Evolutionary conservation across 2,329 filamentous ascomycete species (phyloP).

Genomic region (Claviceps cyperi): DNA sequence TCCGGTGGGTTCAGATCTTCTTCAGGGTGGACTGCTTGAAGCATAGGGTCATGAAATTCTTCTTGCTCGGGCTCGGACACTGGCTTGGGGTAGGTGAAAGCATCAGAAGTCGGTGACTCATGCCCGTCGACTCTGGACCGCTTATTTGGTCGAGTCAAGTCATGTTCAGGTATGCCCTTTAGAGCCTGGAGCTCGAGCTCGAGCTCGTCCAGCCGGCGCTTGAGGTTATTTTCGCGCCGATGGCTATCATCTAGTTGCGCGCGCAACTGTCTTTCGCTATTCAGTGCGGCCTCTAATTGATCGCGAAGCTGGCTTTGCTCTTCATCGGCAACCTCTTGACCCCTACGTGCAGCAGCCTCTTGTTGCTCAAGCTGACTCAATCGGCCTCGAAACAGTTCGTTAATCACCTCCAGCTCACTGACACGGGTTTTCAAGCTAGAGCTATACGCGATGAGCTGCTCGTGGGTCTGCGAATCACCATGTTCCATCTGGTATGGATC

Average conservation of each 20-base stretch:
- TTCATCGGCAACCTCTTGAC: constrained; percentile 39
- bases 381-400: constrained; percentile 61
- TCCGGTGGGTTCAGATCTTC: not conserved
- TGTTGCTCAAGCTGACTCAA: constrained; percentile 69
- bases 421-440: constrained; percentile 87
- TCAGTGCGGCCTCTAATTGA: constrained; percentile 34
- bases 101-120: not conserved
- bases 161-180: constrained; percentile 7
- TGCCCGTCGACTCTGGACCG: constrained; percentile 6
- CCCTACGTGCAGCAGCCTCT: constrained; percentile 51
- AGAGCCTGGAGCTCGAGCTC: constrained; percentile 41
- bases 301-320: constrained; percentile 43
- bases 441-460: constrained; percentile 67
- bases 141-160: constrained; percentile 8
- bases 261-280: constrained; percentile 32
- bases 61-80: not conserved
- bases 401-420: constrained; percentile 90
- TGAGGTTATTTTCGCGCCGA: constrained; percentile 65
- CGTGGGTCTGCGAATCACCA: constrained; percentile 58
- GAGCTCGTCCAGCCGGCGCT: constrained; percentile 66
- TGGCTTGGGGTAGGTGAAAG: not conserved
- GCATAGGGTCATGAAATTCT: constrained; percentile 1
- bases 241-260: constrained; percentile 62
- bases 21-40: not conserved
- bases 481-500: constrained; percentile 49